Percentiles rank a stretch among this genome's conserved stretches.
Conservation (phyloP, 306 rosid genomes). For the Ochetophila trinervis region DNA sequence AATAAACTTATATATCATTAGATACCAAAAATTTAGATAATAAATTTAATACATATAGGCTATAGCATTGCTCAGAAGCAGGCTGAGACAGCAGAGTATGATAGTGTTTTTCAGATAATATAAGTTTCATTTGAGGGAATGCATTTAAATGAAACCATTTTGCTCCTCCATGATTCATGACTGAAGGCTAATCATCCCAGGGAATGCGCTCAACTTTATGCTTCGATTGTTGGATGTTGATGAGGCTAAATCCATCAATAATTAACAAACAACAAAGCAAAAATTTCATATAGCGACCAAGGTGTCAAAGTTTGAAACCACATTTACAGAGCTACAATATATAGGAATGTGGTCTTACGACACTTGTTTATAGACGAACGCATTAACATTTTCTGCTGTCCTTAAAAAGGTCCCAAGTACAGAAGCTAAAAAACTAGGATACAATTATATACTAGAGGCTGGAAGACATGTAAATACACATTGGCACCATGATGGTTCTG, state of each 20-base stretch:
- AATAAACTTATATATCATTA: too few species aligned
- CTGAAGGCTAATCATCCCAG: too few species aligned
- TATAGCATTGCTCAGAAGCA: too few species aligned
- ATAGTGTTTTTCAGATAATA: too few species aligned
- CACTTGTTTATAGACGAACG: conserved; percentile 32
- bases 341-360: conserved; percentile 25
- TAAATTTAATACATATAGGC: too few species aligned
- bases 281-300: conserved; percentile 11
- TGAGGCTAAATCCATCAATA: background rate
- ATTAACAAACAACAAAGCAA: background rate
- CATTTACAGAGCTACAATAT: conserved; percentile 25
- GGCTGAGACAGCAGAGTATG: too few species aligned
- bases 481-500: conserved; percentile 26
- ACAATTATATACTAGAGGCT: conserved; percentile 36
- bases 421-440: conserved; percentile 27
- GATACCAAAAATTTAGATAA: too few species aligned
- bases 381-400: conserved; percentile 33
- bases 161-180: too few species aligned
- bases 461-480: conserved; percentile 8
- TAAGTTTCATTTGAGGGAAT: too few species aligned
- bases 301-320: conserved; percentile 7
- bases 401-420: conserved; percentile 21
- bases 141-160: too few species aligned
- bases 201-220: too few species aligned
- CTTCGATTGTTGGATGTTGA: background rate